Conservation (phyloP, 305 asterid genomes). For the Fraxinus ornus region DNA sequence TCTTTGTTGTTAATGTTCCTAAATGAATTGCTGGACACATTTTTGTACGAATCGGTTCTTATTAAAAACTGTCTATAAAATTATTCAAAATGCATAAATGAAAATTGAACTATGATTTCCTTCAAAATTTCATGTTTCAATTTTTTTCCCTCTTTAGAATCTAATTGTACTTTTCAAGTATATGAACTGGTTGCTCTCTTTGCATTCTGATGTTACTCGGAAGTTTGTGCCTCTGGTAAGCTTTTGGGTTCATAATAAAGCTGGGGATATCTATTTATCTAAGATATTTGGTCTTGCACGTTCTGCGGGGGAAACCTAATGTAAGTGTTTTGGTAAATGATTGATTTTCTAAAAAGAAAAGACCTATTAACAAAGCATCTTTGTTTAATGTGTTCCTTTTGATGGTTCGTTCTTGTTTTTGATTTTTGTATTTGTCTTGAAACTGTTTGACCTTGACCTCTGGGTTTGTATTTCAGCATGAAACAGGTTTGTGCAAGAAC, state of each 20-base stretch:
- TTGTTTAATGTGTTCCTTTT: background rate
- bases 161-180: too few relatives aligned
- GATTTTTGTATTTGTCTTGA: background rate
- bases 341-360: slow-evolving; percentile 3
- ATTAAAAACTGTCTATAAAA: too few relatives aligned
- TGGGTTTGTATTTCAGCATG: slow-evolving; percentile 57
- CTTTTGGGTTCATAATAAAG: background rate
- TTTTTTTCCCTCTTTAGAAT: too few relatives aligned
- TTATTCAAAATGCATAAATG: too few relatives aligned
- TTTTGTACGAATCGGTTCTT: background rate
- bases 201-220: too few relatives aligned
- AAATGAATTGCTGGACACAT: background rate
- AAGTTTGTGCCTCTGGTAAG: too few relatives aligned
- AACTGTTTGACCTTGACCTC: slow-evolving; percentile 16
- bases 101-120: too few relatives aligned
- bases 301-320: background rate
- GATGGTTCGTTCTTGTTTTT: background rate
- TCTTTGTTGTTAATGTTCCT: background rate
- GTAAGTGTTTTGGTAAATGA: background rate
- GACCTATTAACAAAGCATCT: background rate
- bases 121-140: too few relatives aligned
- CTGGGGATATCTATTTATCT: background rate
- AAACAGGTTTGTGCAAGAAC: slow-evolving; percentile 89
- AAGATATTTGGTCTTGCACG: background rate
- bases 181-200: too few relatives aligned